Base-by-base conservation (phyloP, 768 basidiomycete species). In the Amanita polypyramis region DNA sequence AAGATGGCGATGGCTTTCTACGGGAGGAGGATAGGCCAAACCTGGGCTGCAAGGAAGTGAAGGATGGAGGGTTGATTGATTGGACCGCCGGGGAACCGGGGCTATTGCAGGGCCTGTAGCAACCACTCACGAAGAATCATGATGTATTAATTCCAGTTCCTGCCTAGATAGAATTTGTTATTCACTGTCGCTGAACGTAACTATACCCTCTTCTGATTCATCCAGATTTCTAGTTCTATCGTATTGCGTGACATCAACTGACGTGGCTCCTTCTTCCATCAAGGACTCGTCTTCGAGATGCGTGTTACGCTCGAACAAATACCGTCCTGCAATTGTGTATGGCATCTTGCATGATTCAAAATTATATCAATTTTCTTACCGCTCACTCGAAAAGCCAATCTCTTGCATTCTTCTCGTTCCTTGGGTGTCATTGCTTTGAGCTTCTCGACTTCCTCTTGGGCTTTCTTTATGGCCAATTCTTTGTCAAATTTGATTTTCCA, bases 191-290 rank as follows among this genome's bases (percentile, higher is more conserved):
- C 88, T 92, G 61, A 92, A 89, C 51, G 76, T 76, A 49, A 91
- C 65, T 23, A 42, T 29, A 45, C 65, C 76, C 51, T 82, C 82
- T 43, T 82, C 80, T 51, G 84, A 79, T 27, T 89, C 84, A 70
- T 83, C 61, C 38, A 76, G 72, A 20, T 68, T 58, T 38, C 69
- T 70, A 34, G 72, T 74, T 52, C 93, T 75, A 47, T 92, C 85
- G 57, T 94, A 99, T 61, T 93, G 85, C 54, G 81, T 87, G 58
- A 89, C 64, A 62, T 97, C 94, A 43, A 98, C 89, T 17, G 87
- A 88, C 46, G 85, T 79, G 0, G 80, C 76, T 20, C 80, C 93
- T 60, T 93, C 95, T 62, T 97, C 94, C 58, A 84, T 64, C 32
- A 93, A 70, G 11, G 65, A 73, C 53, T 88, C 87, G 47, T 97